phyloP scores from a whole-genome alignment of 768 basidiomycete species.

The Pulveroboletus sp. region DNA sequence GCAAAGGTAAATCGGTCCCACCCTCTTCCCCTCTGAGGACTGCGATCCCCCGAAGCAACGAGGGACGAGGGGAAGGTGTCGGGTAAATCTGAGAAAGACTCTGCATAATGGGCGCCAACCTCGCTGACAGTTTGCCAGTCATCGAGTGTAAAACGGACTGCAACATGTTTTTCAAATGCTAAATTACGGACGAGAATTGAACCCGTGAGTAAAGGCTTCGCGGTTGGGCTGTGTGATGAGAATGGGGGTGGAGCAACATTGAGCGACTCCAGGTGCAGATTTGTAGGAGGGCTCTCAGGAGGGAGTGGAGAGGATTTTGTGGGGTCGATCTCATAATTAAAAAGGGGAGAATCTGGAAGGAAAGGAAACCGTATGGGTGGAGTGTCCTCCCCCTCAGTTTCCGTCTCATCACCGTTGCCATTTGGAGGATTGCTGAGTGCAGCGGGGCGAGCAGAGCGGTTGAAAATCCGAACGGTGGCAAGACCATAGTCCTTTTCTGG shows the following conservation, averaged over 20 bases:
- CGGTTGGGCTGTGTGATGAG: not conserved
- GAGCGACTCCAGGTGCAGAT: constrained; percentile 39
- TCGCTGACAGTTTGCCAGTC: constrained; percentile 93
- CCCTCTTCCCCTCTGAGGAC: constrained; percentile 1
- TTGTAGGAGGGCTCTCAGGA: constrained; percentile 12
- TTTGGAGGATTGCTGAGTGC: constrained; percentile 35
- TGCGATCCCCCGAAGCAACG: not conserved
- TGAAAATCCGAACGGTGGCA: constrained; percentile 59
- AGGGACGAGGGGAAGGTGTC: constrained; percentile 15
- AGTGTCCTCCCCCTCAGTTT: constrained; percentile 37
- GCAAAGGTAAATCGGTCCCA: constrained; percentile 63
- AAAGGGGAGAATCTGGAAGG: constrained; percentile 18
- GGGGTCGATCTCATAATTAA: constrained; percentile 23
- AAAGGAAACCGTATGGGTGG: constrained; percentile 19
- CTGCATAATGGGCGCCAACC: constrained; percentile 52
- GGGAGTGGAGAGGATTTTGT: constrained; percentile 15
- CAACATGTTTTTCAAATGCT: constrained; percentile 81
- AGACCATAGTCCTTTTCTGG: constrained; percentile 60
- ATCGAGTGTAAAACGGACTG: constrained; percentile 86
- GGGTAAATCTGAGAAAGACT: constrained; percentile 39
- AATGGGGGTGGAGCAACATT: constrained; percentile 19
- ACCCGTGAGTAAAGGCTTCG: constrained; percentile 52
- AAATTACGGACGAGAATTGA: constrained; percentile 82
- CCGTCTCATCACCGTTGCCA: constrained; percentile 38
- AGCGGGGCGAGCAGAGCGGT: constrained; percentile 65